Percentiles rank a stretch among this genome's conserved stretches.
Conservation (phyloP, 1,284 basidiomycete species). For the Fistulinella cinereoalba region DNA sequence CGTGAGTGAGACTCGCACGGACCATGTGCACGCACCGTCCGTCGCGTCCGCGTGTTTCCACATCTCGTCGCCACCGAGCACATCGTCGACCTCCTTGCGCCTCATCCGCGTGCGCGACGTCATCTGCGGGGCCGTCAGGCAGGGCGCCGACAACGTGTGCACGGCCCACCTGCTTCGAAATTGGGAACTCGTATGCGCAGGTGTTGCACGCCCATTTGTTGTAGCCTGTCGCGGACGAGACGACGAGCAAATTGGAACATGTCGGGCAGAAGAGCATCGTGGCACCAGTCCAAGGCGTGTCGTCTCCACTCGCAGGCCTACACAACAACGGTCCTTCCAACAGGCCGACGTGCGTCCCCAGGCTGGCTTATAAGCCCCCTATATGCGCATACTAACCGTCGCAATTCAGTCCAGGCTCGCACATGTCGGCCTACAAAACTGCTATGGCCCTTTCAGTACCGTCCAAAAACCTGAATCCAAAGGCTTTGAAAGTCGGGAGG, state of each 20-base stretch:
- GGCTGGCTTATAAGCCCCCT: no score
- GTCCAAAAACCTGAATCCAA: no score
- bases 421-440: no score
- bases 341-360: no score
- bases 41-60: constrained; percentile 97
- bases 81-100: constrained; percentile 89
- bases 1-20: neutral
- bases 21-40: constrained; percentile 48
- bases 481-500: neutral
- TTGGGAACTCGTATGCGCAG: constrained; percentile 94
- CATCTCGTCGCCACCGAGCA: constrained; percentile 88
- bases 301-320: no score
- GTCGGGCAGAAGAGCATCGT: constrained; percentile 92
- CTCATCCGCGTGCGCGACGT: constrained; percentile 81
- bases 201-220: constrained; percentile 95
- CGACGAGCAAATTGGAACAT: constrained; percentile 89
- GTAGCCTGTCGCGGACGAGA: constrained; percentile 68
- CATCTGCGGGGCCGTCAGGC: constrained; percentile 52
- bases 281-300: no score
- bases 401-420: no score
- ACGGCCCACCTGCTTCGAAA: constrained; percentile 65
- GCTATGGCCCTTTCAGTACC: no score
- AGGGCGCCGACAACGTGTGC: no score
- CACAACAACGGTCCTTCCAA: no score
- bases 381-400: no score